Percentiles rank a stretch among this genome's conserved stretches.
These are phyloP conservation scores for Wickerhamiella cacticola DNA, from an alignment of 805 yeast genomes.

Conservation along the genomic window DNA sequence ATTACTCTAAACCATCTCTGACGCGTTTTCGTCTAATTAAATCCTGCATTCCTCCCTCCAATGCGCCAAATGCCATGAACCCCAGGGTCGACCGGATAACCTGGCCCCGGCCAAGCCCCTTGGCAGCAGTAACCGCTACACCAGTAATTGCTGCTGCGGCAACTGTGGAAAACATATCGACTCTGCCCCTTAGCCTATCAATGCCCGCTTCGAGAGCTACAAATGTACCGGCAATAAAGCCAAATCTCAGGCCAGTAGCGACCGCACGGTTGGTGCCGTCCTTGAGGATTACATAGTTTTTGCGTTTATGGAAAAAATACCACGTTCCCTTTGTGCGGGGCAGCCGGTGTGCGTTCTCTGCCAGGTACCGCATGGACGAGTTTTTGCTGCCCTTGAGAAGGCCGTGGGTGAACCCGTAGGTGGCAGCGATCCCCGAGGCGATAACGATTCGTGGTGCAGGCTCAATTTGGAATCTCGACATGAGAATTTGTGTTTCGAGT, in stretches of 20 bases:
- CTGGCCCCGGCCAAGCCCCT: conserved; percentile 27
- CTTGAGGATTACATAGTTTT: conserved; percentile 58
- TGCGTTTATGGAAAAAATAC: conserved; percentile 78
- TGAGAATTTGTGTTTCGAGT: too few species aligned
- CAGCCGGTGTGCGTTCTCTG: conserved; percentile 71
- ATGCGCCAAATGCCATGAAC: conserved; percentile 49
- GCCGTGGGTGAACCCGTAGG: conserved; percentile 34
- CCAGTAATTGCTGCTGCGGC: conserved; percentile 45
- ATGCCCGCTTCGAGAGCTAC: conserved; percentile 52
- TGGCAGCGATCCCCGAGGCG: conserved; percentile 10
- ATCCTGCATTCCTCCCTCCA: conserved; percentile 59
- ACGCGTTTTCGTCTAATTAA: conserved; percentile 37
- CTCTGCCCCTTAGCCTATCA: conserved; percentile 41
- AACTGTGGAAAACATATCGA: conserved; percentile 54
- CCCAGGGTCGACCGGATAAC: conserved; percentile 29
- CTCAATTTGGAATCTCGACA: conserved; percentile 5
- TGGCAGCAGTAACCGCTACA: conserved; percentile 37
- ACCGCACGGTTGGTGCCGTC: conserved; percentile 42
- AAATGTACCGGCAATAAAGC: conserved; percentile 37
- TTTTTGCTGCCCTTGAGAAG: conserved; percentile 45
- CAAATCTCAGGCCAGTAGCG: conserved; percentile 33
- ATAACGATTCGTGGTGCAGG: not conserved
- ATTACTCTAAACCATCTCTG: not conserved
- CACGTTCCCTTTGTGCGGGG: conserved; percentile 72
- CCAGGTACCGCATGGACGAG: conserved; percentile 50